Evolutionary conservation across 768 basidiomycete species (phyloP), one percentile per base, ranked within the genome.

Genomic region (Collybia mongolica): DNA sequence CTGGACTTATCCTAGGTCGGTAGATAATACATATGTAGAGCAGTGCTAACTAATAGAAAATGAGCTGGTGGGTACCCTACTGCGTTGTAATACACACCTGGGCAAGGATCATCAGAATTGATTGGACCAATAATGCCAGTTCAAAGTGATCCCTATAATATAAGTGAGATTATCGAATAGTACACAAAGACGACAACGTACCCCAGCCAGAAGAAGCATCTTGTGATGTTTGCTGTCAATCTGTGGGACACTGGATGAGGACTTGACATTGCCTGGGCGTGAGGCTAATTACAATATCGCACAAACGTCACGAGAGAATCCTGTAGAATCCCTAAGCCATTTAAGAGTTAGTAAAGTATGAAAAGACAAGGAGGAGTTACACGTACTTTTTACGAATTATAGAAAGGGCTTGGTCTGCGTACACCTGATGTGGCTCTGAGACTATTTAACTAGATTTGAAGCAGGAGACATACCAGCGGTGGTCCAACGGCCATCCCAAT

Each of bases 191-290:
- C 41, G 55, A n/a, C n/a, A n/a, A n/a, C 69, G 23, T 54, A 78
- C 75, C 91, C 91, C 29, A 93, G 70, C 91, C 91, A 93, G 70
- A 93, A 93, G 74, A 92, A 93, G 66, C 91, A 93, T 60, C 91
- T 78, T 20, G 87, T 86, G 46, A 93, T 90, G 66, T 93, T 93
- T 44, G 90, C 89, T 52, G 89, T 74, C 26, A 92, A 73, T 57
- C 89, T 90, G 54, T 20, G 38, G 23, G 46, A 24, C 22, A 14
- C 4, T 6, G 53, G 26, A 44, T 58, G 48, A 59, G 45, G 37
- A 22, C 7, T 28, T 53, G 22, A 58, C 48, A 23, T 19, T 24
- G 15, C 17, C 26, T 20, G 19, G 29, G 37, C 35, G 29, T 40
- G 40, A 54, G 35, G 26, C 54, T 51, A 67, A 71, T 66, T 53